Base-by-base conservation (phyloP, 2,329 filamentous ascomycete species). In the Botrytis tulipae region DNA sequence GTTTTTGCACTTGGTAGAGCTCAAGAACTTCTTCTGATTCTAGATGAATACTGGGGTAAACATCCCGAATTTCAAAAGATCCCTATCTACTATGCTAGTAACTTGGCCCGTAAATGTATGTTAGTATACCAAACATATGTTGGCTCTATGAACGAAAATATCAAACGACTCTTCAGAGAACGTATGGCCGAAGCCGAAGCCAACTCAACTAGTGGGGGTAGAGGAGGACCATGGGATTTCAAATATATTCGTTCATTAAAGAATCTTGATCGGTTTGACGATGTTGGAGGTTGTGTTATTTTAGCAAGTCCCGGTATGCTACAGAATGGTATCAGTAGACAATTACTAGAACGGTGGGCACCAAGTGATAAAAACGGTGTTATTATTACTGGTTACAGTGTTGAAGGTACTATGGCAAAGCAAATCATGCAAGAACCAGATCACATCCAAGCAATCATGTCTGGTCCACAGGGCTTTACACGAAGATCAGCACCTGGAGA, bases 91-190 rank as follows among this genome's bases (percentile, higher is more conserved):
- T 99, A 98, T 82, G 97, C 97, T 72, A 96, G 93, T 79, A 97
- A 97, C 79, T 89, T 98, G 60, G 96, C 96, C 1, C 87, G 95
- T 76, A 96, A 97, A 83, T 99, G 96, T 84, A 99, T 99, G 96
- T 89, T 98, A 44, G 94, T 98, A 5, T 99, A 99, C 81, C 96
- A 98, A 82, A 99, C 96, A 1, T 99, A 98, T 80, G 94, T 98
- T 67, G 94, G 95, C 67, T 94, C 95, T 72, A 99, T 99, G 96
- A 99, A 99, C 82, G 95, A 98, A 80, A 98, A 98, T 79, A 98
- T 99, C 85, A 98, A 97, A 82, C 90, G 93, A 18, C 88, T 97
- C n/a, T 98, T 98, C 83, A 88, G 92, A 71, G 94, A 97, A 82
- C 90, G 94, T 66, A 97, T 97, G 90, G 94, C 93, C 6, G 94